phyloP scores from a whole-genome alignment of 1,284 basidiomycete species.

The Moniliella sp. region DNA sequence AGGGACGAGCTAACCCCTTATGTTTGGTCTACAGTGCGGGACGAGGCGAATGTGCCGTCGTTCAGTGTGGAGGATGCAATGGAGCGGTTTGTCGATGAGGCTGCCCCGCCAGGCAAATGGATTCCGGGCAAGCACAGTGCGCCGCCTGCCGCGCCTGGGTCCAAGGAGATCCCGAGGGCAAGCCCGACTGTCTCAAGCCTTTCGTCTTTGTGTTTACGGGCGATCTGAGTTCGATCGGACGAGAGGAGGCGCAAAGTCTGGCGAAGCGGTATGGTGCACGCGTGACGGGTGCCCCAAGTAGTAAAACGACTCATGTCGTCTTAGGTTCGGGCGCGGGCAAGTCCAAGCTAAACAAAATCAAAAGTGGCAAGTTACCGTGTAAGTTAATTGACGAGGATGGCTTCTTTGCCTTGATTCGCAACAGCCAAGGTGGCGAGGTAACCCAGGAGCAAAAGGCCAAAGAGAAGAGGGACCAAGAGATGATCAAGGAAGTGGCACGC shows the following conservation, averaged over 20 bases:
- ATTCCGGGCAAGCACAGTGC: conserved; percentile 15
- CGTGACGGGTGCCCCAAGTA: conserved; percentile 66
- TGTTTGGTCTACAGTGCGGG: too few species aligned
- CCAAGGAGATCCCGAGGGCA: conserved; percentile 61
- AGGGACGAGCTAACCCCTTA: too few species aligned
- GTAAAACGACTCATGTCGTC: conserved; percentile 72
- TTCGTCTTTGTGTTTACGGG: conserved; percentile 77
- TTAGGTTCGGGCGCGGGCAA: conserved; percentile 70
- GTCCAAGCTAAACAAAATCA: conserved; percentile 61
- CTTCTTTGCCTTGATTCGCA: conserved; percentile 48
- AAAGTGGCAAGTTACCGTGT: conserved; percentile 45
- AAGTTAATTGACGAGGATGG: conserved; percentile 64
- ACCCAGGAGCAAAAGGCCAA: conserved; percentile 66
- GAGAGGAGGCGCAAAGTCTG: conserved; percentile 66
- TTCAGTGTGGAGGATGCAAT: too few species aligned
- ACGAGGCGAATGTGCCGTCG: too few species aligned
- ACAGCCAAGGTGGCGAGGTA: conserved; percentile 32
- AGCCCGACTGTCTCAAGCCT: conserved; percentile 60
- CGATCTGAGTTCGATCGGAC: conserved; percentile 61
- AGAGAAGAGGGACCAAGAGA: conserved; percentile 52
- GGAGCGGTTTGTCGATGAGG: too few species aligned
- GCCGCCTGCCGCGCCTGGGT: conserved; percentile 54
- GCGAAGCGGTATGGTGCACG: conserved; percentile 68
- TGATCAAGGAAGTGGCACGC: conserved; percentile 34
- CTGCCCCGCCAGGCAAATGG: too few species aligned